Base-by-base conservation (phyloP, 345 rosid genomes). In the Citrus maxima region DNA sequence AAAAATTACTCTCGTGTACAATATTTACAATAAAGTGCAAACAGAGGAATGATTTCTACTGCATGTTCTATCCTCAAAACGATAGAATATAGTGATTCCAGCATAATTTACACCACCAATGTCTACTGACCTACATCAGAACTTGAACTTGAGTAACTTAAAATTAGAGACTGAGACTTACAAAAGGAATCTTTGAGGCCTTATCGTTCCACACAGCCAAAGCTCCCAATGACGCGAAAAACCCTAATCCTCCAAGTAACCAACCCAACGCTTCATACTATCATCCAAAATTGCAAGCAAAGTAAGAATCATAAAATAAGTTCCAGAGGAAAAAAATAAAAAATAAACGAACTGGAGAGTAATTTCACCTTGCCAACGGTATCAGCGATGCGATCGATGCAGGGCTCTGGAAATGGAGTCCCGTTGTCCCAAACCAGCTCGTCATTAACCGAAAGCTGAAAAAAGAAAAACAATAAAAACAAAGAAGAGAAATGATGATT, bases 351-450 rank as follows among this genome's bases (percentile, higher is more conserved):
- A 71, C 61, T 1, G 63, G 54, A 59, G 38, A 30, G 27, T 6
- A 14, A 30, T 25, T 35, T 37, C 58, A 92, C 99, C 97, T 96
- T 93, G 72, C 98, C 99, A 63, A 96, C 92, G 3, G 98, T 96
- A 76, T 96, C 98, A 58, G 99, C 99, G 69, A 96, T 96, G 49
- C 99, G 97, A 90, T 96, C 99, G 19, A 96, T 86, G 68, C 98
- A 93, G 46, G 99, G 99, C 73, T 96, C 98, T 32, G 99, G 99
- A 78, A 85, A 87, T 22, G 94, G 66, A 56, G 98, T 91, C 51
- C 99, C 99, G 78, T 94, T 96, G 87, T 96, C 99, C 99, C 98
- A 94, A 70, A 77, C 76, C 74, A 96, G 91, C 89, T 96, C 99
- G 37, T 94, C 99, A 32, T 94, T 96, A 30, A 88, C 93, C n/a